phyloP scores from a whole-genome alignment of 2,329 filamentous ascomycete genomes.

The Aspergillus piperis region DNA sequence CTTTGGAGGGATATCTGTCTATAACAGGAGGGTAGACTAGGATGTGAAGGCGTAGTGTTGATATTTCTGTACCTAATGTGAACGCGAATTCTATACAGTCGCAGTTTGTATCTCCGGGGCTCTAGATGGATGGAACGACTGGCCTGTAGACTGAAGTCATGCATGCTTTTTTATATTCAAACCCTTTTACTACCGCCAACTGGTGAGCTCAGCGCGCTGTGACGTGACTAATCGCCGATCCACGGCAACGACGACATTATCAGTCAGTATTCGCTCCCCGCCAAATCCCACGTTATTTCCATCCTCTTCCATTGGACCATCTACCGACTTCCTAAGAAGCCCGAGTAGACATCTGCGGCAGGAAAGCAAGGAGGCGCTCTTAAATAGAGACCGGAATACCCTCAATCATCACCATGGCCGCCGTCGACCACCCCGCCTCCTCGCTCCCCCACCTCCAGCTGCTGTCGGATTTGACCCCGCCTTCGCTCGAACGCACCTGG shows the following conservation, averaged over 20 bases:
- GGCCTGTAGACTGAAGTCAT: too few relatives aligned
- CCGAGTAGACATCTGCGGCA: neutral
- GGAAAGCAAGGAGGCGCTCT: neutral
- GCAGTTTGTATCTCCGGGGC: neutral
- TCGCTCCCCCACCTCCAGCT: conserved; percentile 32
- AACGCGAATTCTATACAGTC: neutral
- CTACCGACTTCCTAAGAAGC: neutral
- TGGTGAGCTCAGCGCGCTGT: too few relatives aligned
- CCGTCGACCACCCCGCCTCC: neutral
- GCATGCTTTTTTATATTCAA: too few relatives aligned
- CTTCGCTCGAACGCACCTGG: conserved; percentile 71
- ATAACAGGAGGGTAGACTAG: neutral
- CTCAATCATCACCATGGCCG: conserved; percentile 7
- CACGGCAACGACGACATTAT: neutral
- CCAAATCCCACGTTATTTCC: neutral
- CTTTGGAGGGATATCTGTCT: neutral
- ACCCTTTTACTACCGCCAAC: too few relatives aligned
- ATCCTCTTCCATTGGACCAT: too few relatives aligned
- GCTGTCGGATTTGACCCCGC: conserved; percentile 56
- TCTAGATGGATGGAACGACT: too few relatives aligned
- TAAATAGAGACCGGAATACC: neutral
- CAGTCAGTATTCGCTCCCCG: neutral
- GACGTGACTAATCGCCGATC: too few relatives aligned
- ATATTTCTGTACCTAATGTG: neutral
- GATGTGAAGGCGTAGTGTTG: neutral